Percentiles rank a stretch among this genome's conserved stretches.
phyloP scores from a whole-genome alignment of 1,284 basidiomycete species.

The Ustilago trichophora region DNA sequence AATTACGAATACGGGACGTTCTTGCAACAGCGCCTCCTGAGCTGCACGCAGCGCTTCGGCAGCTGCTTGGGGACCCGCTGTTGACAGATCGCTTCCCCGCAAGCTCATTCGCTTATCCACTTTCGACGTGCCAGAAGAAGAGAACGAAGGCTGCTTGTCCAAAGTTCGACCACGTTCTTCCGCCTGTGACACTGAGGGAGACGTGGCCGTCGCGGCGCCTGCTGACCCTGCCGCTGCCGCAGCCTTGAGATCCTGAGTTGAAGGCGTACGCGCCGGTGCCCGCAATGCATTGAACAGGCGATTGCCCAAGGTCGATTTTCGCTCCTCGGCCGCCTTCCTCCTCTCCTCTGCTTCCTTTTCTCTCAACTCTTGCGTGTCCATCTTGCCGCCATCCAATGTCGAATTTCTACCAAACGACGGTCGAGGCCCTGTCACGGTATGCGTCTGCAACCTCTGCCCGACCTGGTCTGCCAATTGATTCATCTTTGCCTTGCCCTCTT shows the following conservation, averaged over 20 bases:
- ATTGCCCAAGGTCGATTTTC: conserved; percentile 43
- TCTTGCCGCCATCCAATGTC: conserved; percentile 46
- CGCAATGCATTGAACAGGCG: conserved; percentile 48
- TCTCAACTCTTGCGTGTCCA: conserved; percentile 47
- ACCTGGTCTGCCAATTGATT: conserved; percentile 63
- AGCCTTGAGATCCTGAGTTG: conserved; percentile 25
- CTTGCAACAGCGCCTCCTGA: conserved; percentile 52
- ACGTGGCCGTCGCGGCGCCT: too few relatives aligned
- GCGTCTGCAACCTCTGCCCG: conserved; percentile 59
- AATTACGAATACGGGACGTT: conserved; percentile 57
- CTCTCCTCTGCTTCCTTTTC: conserved; percentile 49
- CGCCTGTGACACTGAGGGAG: conserved; percentile 4
- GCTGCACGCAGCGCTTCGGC: conserved; percentile 54
- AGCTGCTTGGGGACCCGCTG: conserved; percentile 50
- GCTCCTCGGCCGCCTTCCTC: conserved; percentile 26
- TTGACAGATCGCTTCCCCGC: conserved; percentile 48
- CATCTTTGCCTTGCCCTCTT: conserved; percentile 64
- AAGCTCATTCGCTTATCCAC: conserved; percentile 39
- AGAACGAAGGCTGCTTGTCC: conserved; percentile 17
- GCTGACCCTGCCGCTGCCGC: too few relatives aligned
- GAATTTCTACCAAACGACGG: conserved; percentile 57
- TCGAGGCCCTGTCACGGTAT: conserved; percentile 60
- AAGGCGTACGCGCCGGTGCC: conserved; percentile 21
- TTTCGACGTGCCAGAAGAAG: background rate
- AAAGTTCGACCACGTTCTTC: conserved; percentile 29